Conservation (phyloP, 2,329 filamentous ascomycete genomes). For the Pseudogymnoascus sp. region DNA sequence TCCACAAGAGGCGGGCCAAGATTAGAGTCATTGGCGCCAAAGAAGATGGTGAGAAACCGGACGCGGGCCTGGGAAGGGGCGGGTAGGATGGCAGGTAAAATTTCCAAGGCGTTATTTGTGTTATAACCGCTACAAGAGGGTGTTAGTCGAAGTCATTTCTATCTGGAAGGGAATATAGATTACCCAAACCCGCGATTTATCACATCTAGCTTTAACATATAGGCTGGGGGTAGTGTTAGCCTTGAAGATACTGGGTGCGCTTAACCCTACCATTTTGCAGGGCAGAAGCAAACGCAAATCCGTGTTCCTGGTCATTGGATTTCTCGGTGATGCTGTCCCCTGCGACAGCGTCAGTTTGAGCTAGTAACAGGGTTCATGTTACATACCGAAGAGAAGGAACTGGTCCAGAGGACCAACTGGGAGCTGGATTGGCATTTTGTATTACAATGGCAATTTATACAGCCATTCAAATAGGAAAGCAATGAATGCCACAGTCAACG, state of each 20-base stretch:
- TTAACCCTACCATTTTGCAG: constrained; percentile 19
- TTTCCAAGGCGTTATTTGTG: constrained; percentile 20
- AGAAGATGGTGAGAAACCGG: constrained; percentile 47
- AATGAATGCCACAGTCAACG: neutral
- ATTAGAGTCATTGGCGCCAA: constrained; percentile 85
- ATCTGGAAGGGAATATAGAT: neutral
- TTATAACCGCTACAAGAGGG: constrained; percentile 18
- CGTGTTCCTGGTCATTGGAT: constrained; percentile 17
- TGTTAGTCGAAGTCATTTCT: neutral
- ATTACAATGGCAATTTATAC: neutral
- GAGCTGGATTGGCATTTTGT: neutral
- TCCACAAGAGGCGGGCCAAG: constrained; percentile 49
- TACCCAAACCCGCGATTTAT: constrained; percentile 22
- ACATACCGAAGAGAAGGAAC: constrained; percentile 20
- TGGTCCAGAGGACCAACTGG: constrained; percentile 13
- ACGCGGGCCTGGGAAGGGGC: constrained; percentile 20
- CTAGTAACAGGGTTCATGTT: neutral
- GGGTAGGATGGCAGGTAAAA: constrained; percentile 17
- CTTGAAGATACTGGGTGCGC: neutral
- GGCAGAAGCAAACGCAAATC: constrained; percentile 22
- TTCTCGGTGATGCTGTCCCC: constrained; percentile 24
- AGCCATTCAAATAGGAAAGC: neutral
- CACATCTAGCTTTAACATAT: constrained; percentile 20
- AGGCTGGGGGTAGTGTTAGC: constrained; percentile 14
- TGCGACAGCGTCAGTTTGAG: constrained; percentile 6